Conservation (phyloP, 208 protist genomes). For the Leishmania gerbilli region DNA sequence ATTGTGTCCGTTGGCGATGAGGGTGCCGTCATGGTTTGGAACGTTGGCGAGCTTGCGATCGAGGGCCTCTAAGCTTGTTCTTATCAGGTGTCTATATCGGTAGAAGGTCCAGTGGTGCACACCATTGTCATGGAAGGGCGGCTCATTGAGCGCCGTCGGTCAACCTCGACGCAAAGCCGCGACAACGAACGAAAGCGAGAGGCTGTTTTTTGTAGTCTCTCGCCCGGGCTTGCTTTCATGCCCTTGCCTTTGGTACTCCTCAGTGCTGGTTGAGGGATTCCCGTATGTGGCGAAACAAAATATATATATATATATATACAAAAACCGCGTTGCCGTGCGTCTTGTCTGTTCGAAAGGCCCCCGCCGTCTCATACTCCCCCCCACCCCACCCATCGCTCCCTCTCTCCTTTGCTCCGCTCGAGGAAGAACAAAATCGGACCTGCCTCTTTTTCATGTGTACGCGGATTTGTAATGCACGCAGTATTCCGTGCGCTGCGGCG, state of each 20-base stretch:
- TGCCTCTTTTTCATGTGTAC: neutral
- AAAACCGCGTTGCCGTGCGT: neutral
- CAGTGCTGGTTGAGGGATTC: neutral
- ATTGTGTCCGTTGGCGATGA: conserved; percentile 95
- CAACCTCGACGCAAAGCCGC: neutral
- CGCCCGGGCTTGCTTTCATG: neutral
- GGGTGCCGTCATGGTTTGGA: conserved; percentile 95
- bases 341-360: neutral
- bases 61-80: conserved; percentile 23
- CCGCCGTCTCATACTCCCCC: no score
- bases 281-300: neutral
- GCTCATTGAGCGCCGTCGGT: neutral
- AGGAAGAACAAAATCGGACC: neutral
- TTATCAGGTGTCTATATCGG: neutral
- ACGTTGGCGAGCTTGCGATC: conserved; percentile 58
- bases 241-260: neutral
- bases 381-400: no score
- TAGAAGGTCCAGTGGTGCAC: neutral
- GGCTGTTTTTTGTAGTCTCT: neutral
- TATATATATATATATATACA: no score
- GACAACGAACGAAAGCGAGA: neutral
- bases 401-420: neutral
- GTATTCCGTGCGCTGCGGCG: neutral
- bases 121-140: neutral
- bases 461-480: neutral